phyloP scores from a whole-genome alignment of 129 eudicot species.

The Centaurea solstitialis region DNA sequence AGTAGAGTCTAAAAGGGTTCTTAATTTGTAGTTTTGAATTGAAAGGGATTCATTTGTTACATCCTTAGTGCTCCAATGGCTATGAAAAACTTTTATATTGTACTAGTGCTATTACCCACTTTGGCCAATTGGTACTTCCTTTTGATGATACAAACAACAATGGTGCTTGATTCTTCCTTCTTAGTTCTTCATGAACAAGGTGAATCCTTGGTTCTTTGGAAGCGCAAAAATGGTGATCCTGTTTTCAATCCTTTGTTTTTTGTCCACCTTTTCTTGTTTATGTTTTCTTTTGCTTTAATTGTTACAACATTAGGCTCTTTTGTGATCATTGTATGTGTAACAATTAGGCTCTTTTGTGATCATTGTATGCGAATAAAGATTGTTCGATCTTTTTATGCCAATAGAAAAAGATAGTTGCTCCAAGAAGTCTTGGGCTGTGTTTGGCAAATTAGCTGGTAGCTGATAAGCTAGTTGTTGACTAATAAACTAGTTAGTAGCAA shows the following conservation, averaged over 20 bases:
- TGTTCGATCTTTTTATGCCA: neutral
- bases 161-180: neutral
- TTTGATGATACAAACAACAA: slow-evolving; percentile 8
- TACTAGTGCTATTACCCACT: slow-evolving; percentile 9
- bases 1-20: slow-evolving; percentile 11
- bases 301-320: neutral
- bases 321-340: too few relatives aligned
- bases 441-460: too few relatives aligned
- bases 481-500: too few relatives aligned
- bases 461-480: too few relatives aligned
- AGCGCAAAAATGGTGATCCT: neutral
- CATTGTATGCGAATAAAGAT: neutral
- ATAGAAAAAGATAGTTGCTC: too few relatives aligned
- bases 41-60: slow-evolving; percentile 23
- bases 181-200: neutral
- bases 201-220: neutral
- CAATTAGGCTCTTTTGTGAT: neutral
- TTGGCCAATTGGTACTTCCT: neutral
- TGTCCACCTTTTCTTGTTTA: neutral
- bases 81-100: slow-evolving; percentile 22
- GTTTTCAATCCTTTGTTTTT: neutral
- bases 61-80: slow-evolving; percentile 20
- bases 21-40: slow-evolving; percentile 17
- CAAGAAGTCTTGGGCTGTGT: too few relatives aligned
- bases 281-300: neutral